These are phyloP conservation scores for Nephelium lappaceum DNA, from an alignment of 345 rosid genomes.

Conservation along the genomic window DNA sequence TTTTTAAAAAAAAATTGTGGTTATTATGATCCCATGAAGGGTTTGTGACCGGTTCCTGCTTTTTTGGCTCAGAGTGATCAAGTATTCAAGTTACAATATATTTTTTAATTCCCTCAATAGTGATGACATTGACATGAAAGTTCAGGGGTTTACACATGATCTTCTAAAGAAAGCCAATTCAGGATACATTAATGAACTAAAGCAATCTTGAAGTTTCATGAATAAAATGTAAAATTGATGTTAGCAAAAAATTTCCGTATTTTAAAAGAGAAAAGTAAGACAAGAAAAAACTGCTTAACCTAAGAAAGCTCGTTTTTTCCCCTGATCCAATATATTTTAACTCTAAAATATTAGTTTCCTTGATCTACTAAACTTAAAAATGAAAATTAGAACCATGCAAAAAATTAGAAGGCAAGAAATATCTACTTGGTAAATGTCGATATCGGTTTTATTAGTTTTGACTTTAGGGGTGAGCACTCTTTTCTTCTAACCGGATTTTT, in stretches of 20 bases:
- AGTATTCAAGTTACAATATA: too few relatives aligned
- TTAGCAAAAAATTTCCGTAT: background rate
- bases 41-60: too few relatives aligned
- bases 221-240: background rate
- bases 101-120: background rate
- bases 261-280: background rate
- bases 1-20: too few relatives aligned
- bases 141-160: background rate
- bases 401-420: too few relatives aligned
- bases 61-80: too few relatives aligned
- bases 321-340: background rate
- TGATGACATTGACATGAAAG: background rate
- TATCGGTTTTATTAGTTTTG: too few relatives aligned
- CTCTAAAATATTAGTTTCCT: background rate
- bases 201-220: conserved; percentile 3
- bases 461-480: too few relatives aligned
- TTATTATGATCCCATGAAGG: too few relatives aligned
- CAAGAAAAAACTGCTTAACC: background rate
- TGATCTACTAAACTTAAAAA: background rate
- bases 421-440: too few relatives aligned
- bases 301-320: background rate
- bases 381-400: background rate
- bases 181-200: background rate
- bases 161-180: background rate
- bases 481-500: too few relatives aligned